Evolutionary conservation across 306 rosid species (phyloP), one percentile per base, ranked within the genome.

Genomic region (Vigna nakashimae): DNA sequence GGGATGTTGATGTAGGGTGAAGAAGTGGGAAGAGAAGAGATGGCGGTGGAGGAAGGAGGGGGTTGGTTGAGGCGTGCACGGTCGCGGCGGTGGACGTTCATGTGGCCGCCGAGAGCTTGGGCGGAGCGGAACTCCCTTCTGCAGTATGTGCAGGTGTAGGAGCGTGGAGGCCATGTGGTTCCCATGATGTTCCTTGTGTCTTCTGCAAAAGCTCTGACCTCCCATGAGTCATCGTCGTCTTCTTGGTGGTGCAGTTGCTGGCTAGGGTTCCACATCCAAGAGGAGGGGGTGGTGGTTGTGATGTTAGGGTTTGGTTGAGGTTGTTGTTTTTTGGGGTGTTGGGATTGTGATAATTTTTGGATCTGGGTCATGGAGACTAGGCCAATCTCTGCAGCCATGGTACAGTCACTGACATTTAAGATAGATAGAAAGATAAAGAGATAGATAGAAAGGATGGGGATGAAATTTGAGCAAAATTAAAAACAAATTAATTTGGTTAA

Each of bases 21-120:
- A 12, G 63, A 66, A 9, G 20, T 4, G 13, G 52, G 20, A 68
- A 5, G 22, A 4, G 69, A 22, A 4, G 70, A 14, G 53, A 18
- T 13, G 73, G 9, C 65, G 63, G 40, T 6, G 2, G 42, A 12
- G 6, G 63, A 56, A 4, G 79, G 77, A 11, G 77, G 88, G 0
- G 75, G 34, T 63, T 87, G 97, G 82, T 89, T 92, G 79, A 94
- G 98, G 6, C 95, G 93, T 0, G 97, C 98, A 0, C 98, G 94
- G 92, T 94, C 98, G 0, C 97, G 94, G 84, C 98, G 98, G 89
- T 94, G 98, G 63, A 94, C 98, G 45, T 94, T 94, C 98, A 94
- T 94, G 82, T 94, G 98, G 76, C 98, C 97, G 1, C 98, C 98
- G 2, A 94, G 97, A 53, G 98, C 98, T 78, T 94, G 98, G 7